phyloP scores from a whole-genome alignment of 2,329 filamentous ascomycete species.

The Trichocomaceae sp. region DNA sequence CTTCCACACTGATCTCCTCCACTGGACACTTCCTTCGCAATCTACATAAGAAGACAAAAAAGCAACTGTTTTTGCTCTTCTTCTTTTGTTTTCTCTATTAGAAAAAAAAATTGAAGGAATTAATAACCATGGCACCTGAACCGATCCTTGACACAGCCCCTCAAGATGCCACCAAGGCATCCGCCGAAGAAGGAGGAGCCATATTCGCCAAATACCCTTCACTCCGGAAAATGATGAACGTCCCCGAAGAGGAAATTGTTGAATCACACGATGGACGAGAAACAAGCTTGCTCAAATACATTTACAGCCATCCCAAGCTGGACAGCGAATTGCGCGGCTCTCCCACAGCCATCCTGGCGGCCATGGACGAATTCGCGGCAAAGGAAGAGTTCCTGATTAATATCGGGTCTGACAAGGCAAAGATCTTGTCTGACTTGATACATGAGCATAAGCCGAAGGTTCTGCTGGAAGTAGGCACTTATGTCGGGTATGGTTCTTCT shows the following conservation, averaged over 20 bases:
- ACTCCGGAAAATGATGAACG: background rate
- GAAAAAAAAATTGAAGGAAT: background rate
- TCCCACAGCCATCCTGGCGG: constrained; percentile 54
- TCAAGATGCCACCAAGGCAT: background rate
- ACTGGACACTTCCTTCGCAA: background rate
- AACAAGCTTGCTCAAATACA: constrained; percentile 52
- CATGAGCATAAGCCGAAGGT: constrained; percentile 41
- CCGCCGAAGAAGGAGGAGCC: background rate
- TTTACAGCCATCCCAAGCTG: constrained; percentile 54
- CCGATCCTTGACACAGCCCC: background rate
- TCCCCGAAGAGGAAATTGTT: background rate
- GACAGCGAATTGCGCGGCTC: constrained; percentile 52
- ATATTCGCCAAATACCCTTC: constrained; percentile 5
- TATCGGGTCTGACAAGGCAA: constrained; percentile 64
- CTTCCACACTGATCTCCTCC: no score
- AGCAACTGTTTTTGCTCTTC: background rate
- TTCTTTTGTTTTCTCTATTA: background rate
- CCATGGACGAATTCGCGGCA: constrained; percentile 61
- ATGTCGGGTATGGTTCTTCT: background rate
- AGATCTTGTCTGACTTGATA: constrained; percentile 60
- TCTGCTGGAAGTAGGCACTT: constrained; percentile 2
- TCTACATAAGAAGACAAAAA: background rate
- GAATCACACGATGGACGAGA: constrained; percentile 7
- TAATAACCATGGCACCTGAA: background rate
- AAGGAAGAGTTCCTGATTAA: constrained; percentile 70